Conservation (phyloP, 495 filamentous ascomycete species). For the Podospora pseudoanserina region DNA sequence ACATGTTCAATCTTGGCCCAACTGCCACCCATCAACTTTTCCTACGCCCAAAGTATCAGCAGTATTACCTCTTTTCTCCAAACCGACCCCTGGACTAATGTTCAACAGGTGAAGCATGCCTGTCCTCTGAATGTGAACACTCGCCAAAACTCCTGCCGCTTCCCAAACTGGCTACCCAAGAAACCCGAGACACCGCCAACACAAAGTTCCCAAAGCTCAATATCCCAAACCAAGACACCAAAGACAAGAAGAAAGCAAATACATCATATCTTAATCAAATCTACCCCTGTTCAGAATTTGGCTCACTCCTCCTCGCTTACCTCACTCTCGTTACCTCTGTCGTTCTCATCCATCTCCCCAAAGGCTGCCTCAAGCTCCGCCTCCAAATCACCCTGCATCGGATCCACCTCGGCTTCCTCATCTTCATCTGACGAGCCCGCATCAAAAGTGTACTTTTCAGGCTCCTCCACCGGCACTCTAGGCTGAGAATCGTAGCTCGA, state of each 20-base stretch:
- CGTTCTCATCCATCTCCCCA: slow-evolving; percentile 22
- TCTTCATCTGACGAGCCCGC: slow-evolving; percentile 10
- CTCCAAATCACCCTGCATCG: slow-evolving; percentile 23
- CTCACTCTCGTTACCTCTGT: slow-evolving; percentile 28
- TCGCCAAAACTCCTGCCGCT: background rate
- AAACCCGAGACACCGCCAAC: background rate
- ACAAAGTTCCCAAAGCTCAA: background rate
- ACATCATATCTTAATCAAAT: background rate
- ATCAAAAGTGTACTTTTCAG: slow-evolving; percentile 19
- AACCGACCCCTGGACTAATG: background rate
- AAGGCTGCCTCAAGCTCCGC: slow-evolving; percentile 36
- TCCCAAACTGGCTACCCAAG: background rate
- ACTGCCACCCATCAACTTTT: background rate
- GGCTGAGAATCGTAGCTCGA: background rate
- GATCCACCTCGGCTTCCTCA: slow-evolving; percentile 29
- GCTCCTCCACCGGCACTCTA: slow-evolving; percentile 11
- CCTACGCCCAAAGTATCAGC: background rate
- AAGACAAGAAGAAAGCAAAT: background rate
- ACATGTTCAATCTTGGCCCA: background rate
- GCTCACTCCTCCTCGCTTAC: slow-evolving; percentile 34
- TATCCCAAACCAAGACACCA: background rate
- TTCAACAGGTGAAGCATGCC: background rate
- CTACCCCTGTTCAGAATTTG: background rate
- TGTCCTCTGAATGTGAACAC: background rate
- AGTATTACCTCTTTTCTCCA: background rate